phyloP scores from a whole-genome alignment of 2,329 filamentous ascomycete species.

The Monosporascus sp. region DNA sequence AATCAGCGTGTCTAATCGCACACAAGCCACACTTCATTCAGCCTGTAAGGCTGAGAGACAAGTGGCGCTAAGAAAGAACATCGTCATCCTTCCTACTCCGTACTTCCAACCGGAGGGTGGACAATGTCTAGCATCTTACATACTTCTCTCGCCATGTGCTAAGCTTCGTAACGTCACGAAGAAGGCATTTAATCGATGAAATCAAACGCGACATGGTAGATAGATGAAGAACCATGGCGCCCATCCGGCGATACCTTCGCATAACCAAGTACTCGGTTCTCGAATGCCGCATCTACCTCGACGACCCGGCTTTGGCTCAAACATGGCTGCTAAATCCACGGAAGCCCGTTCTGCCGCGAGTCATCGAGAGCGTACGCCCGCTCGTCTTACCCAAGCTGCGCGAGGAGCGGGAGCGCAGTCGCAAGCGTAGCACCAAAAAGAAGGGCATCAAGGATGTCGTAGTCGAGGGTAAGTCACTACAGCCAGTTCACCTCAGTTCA shows the following conservation, averaged over 20 bases:
- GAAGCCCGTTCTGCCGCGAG: constrained; percentile 69
- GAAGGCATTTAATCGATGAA: background rate
- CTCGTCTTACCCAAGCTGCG: constrained; percentile 84
- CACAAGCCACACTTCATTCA: too few relatives aligned
- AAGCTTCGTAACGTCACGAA: too few relatives aligned
- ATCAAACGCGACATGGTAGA: constrained; percentile 10
- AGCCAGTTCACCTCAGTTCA: background rate
- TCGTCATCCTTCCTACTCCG: too few relatives aligned
- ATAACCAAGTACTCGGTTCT: constrained; percentile 91
- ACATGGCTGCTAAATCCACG: constrained; percentile 79
- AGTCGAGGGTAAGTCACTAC: constrained; percentile 56
- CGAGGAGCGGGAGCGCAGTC: constrained; percentile 60
- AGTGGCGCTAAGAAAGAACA: too few relatives aligned
- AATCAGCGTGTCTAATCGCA: too few relatives aligned
- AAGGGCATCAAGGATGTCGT: constrained; percentile 85
- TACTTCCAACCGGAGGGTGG: too few relatives aligned
- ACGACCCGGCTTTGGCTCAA: constrained; percentile 76
- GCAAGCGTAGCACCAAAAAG: constrained; percentile 64
- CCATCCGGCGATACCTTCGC: constrained; percentile 80
- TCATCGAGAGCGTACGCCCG: constrained; percentile 81
- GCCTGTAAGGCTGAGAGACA: too few relatives aligned
- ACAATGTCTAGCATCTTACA: too few relatives aligned
- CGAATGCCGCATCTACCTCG: constrained; percentile 95
- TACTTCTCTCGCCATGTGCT: too few relatives aligned
- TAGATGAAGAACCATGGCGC: constrained; percentile 59